These are phyloP conservation scores for Kernera saxatilis DNA, from an alignment of 345 rosid species.

Conservation along the genomic window DNA sequence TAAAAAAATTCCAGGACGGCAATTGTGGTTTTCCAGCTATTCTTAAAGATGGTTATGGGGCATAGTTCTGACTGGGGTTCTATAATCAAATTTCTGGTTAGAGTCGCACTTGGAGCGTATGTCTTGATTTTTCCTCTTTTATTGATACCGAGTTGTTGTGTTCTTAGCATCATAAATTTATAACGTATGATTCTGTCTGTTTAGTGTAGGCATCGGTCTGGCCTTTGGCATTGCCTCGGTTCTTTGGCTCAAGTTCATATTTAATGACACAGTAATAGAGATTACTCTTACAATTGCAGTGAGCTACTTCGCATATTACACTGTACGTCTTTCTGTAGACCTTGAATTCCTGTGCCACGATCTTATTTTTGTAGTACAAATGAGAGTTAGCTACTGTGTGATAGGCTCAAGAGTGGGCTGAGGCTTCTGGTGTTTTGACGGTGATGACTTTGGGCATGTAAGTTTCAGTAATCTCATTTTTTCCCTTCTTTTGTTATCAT, in stretches of 20 bases:
- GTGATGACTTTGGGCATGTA: slow-evolving; percentile 99
- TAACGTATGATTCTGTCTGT: slow-evolving; percentile 29
- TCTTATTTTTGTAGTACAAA: background rate
- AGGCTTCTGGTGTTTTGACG: slow-evolving; percentile 87
- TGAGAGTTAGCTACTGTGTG: slow-evolving; percentile 23
- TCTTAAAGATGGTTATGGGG: slow-evolving; percentile 80
- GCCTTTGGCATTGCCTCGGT: slow-evolving; percentile 89
- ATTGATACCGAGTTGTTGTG: background rate
- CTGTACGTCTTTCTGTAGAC: slow-evolving; percentile 50
- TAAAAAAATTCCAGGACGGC: slow-evolving; percentile 60
- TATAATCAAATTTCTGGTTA: slow-evolving; percentile 58
- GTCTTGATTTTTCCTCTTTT: slow-evolving; percentile 35
- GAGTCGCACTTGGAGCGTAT: slow-evolving; percentile 90
- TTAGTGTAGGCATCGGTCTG: slow-evolving; percentile 83
- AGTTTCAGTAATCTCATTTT: slow-evolving; percentile 26
- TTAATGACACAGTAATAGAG: slow-evolving; percentile 90
- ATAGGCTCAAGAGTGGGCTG: slow-evolving; percentile 89
- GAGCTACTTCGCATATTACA: slow-evolving; percentile 87
- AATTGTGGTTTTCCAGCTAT: slow-evolving; percentile 90
- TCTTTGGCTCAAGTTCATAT: slow-evolving; percentile 90
- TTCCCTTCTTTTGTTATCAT: background rate
- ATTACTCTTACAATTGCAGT: slow-evolving; percentile 82
- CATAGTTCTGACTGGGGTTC: slow-evolving; percentile 45
- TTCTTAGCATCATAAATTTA: slow-evolving; percentile 2
- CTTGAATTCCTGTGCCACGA: background rate